Base-by-base conservation (phyloP, 768 basidiomycete genomes). In the Lactarius sanguifluus region DNA sequence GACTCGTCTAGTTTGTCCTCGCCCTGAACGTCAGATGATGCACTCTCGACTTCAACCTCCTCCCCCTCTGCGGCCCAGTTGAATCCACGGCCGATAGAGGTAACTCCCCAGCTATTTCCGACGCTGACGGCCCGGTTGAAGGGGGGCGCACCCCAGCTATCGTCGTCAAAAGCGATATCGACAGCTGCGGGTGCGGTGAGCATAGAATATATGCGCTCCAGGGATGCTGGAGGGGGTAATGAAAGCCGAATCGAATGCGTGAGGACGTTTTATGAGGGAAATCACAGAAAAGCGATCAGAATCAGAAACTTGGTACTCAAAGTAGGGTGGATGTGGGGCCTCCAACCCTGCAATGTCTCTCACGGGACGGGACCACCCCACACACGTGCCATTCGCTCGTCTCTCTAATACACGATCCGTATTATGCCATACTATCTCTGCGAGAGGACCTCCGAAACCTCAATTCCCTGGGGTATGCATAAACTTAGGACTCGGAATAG, bases 41-140 rank as follows among this genome's bases (percentile, higher is more conserved):
- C 57, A 34, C 65, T 67, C 45, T 65, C 64, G 34, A 76, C 71
- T 25, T 77, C 73, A 23, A 25, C 25, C 41, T 80, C 80, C 52
- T 77, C 75, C 47, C 47, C 47, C 59, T 76, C 77, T 38, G 60
- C 47, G 15, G n/a, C 54, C 89, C 91, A 92, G 75, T 90, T 81
- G 73, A 91, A 92, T 20, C 92, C 92, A 57, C 89, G 85, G 13
- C 92, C 92, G 57, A 93, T 88, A 43, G 85, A 91, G 23, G 92
- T 93, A 67, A 94, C 91, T 8, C 88, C 89, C 90, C 90, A 94
- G 76, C 90, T 92, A 68, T 86, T 85, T 38, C 87, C 85, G 61
- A 89, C 86, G 66, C 87, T 89, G 47, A 89, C 82, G 8, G 87
- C 78, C 66, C 84, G 80, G 76, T 87, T 86, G 23, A 88, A 80